A percentile compares a stretch with the other conserved stretches of the same genome.
Evolutionary conservation across 163 green algal genomes (phyloP).

Genomic region (Volvox carteri): DNA sequence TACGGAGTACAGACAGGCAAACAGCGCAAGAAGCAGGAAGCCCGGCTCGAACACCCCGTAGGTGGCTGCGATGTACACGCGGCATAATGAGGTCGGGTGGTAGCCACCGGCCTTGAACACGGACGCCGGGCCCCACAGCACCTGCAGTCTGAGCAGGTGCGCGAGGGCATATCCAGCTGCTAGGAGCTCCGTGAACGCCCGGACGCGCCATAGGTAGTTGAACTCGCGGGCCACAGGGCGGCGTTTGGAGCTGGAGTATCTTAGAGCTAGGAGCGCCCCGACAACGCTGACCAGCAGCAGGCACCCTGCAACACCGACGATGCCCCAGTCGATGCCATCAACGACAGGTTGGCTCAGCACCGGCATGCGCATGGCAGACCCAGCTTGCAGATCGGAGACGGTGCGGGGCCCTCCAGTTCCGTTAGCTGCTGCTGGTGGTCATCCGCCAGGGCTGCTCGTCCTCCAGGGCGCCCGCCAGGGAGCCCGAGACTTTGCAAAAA

Average conservation of each 20-base stretch:
- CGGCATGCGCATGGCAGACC: slow-evolving; percentile 6
- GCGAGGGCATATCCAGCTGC: slow-evolving; percentile 56
- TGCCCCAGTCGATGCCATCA: slow-evolving; percentile 53
- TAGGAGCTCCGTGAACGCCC: slow-evolving; percentile 60
- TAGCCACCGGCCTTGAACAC: slow-evolving; percentile 36
- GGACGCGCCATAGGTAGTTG: slow-evolving; percentile 69
- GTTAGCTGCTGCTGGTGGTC: slow-evolving; percentile 2
- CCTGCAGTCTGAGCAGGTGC: slow-evolving; percentile 66
- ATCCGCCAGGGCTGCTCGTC: slow-evolving; percentile 21
- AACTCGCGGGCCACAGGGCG: slow-evolving; percentile 59
- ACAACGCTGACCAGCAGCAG: slow-evolving; percentile 34
- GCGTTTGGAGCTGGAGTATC: slow-evolving; percentile 36
- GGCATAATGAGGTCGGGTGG: slow-evolving; percentile 48
- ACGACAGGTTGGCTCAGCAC: slow-evolving; percentile 27
- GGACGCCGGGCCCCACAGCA: slow-evolving; percentile 56
- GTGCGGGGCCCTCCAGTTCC: slow-evolving; percentile 20
- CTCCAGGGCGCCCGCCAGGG: slow-evolving; percentile 1
- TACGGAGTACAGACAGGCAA: slow-evolving; percentile 68
- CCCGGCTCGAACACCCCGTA: slow-evolving; percentile 70
- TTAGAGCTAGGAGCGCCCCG: slow-evolving; percentile 35
- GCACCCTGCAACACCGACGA: slow-evolving; percentile 27
- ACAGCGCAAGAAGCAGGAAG: slow-evolving; percentile 70
- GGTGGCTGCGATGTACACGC: slow-evolving; percentile 66
- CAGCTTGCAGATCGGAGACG: background rate
- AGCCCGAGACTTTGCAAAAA: background rate